Conservation (phyloP, 139 green algal species). For the Coccomyxa sp. region DNA sequence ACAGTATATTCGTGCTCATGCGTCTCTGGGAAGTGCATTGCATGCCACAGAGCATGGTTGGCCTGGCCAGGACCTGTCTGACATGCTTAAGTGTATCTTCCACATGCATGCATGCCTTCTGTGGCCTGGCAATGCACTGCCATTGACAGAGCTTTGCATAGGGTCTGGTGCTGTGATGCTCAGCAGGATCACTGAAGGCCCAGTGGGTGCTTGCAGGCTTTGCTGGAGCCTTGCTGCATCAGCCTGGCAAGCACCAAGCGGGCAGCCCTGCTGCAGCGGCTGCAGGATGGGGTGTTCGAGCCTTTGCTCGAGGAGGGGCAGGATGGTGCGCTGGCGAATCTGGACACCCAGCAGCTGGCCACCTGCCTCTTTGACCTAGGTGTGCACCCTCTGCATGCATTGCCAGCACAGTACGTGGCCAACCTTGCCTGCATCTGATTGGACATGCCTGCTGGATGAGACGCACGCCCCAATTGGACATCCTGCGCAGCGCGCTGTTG, state of each 20-base stretch:
- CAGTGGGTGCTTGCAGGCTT: slow-evolving; percentile 15
- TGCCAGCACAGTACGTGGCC: neutral
- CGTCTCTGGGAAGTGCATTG: no score
- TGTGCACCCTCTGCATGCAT: slow-evolving; percentile 5
- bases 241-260: slow-evolving; percentile 23
- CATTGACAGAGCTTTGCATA: neutral
- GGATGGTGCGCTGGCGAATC: slow-evolving; percentile 8
- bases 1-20: no score
- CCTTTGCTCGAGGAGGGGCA: slow-evolving; percentile 37
- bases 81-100: neutral
- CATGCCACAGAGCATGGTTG: neutral
- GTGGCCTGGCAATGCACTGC: no score
- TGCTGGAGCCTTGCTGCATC: slow-evolving; percentile 58
- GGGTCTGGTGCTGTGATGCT: neutral
- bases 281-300: slow-evolving; percentile 50
- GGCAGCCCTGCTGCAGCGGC: slow-evolving; percentile 23
- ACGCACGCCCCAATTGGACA: neutral
- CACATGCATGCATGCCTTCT: neutral
- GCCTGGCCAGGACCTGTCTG: neutral
- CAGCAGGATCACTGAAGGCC: neutral
- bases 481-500: neutral
- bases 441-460: neutral
- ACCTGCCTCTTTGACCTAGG: slow-evolving; percentile 55
- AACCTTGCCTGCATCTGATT: neutral
- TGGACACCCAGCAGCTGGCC: slow-evolving; percentile 40